A percentile compares a stretch with the other conserved stretches of the same genome.
phyloP scores from a whole-genome alignment of 202 grass and related monocot genomes.

The Zoysia matrella region DNA sequence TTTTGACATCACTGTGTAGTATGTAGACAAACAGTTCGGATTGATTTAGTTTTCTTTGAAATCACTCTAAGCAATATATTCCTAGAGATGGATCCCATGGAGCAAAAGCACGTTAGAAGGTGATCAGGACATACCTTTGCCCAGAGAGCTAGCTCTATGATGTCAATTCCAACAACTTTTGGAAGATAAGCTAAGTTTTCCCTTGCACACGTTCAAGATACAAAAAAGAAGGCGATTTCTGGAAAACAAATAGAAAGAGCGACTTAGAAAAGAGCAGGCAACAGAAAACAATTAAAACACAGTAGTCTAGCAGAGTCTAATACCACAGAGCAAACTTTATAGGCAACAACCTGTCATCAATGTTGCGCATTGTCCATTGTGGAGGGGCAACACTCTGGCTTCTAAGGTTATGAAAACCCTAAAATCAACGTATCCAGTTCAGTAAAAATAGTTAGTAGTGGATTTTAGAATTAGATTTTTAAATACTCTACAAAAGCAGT shows the following conservation, averaged over 20 bases:
- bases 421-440: too few species aligned
- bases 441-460: too few species aligned
- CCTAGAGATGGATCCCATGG: not conserved
- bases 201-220: conserved; percentile 95
- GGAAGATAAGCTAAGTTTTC: conserved; percentile 79
- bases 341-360: too few species aligned
- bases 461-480: too few species aligned
- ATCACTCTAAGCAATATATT: not conserved
- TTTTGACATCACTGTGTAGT: conserved; percentile 3
- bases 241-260: conserved; percentile 51
- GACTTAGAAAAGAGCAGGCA: conserved; percentile 24
- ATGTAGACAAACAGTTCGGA: not conserved
- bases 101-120: conserved; percentile 26
- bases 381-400: too few species aligned
- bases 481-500: too few species aligned
- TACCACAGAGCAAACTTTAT: too few species aligned
- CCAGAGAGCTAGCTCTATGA: conserved; percentile 98
- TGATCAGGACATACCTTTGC: conserved; percentile 65
- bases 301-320: not conserved
- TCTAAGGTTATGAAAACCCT: too few species aligned
- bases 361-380: too few species aligned
- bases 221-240: conserved; percentile 93
- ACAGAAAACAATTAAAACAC: conserved; percentile 30
- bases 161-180: conserved; percentile 35
- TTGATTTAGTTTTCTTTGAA: not conserved